Percentiles rank a stretch among this genome's conserved stretches.
Conservation (phyloP, 768 basidiomycete genomes). For the Leccinellum albellum region DNA sequence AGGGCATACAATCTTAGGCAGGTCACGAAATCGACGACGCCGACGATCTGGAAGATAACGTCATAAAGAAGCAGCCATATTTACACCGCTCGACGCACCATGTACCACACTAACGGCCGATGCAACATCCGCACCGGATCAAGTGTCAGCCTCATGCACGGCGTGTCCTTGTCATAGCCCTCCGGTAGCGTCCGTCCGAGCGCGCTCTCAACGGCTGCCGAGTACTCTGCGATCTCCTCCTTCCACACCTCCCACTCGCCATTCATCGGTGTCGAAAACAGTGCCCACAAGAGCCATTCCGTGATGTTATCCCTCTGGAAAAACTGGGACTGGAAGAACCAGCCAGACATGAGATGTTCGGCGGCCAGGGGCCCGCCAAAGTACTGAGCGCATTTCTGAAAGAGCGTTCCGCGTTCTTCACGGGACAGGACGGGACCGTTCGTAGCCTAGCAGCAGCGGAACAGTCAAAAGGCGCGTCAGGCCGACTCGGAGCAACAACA, state of each 20-base stretch:
- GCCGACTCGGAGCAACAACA: background rate
- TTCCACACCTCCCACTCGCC: conserved; percentile 36
- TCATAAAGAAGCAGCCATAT: background rate
- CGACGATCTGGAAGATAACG: conserved; percentile 44
- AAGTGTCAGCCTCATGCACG: conserved; percentile 49
- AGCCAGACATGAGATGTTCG: conserved; percentile 39
- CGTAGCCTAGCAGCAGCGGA: conserved; percentile 27
- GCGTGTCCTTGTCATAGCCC: conserved; percentile 37
- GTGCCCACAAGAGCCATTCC: conserved; percentile 65
- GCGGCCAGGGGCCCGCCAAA: conserved; percentile 14
- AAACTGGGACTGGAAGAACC: conserved; percentile 43
- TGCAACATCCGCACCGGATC: conserved; percentile 56
- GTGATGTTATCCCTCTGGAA: conserved; percentile 46
- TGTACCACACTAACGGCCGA: conserved; percentile 68
- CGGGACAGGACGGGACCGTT: conserved; percentile 37
- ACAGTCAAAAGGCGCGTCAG: background rate
- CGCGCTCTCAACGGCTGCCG: conserved; percentile 36
- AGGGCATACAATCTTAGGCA: conserved; percentile 35
- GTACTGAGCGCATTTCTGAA: conserved; percentile 41
- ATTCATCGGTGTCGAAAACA: conserved; percentile 45
- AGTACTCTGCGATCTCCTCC: conserved; percentile 51
- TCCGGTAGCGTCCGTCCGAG: conserved; percentile 39
- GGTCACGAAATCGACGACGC: conserved; percentile 44
- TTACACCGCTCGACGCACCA: background rate
- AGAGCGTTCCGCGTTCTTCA: conserved; percentile 43